These are phyloP conservation scores for Fomitopsis serialis DNA, from an alignment of 768 basidiomycete species.

Conservation along the genomic window DNA sequence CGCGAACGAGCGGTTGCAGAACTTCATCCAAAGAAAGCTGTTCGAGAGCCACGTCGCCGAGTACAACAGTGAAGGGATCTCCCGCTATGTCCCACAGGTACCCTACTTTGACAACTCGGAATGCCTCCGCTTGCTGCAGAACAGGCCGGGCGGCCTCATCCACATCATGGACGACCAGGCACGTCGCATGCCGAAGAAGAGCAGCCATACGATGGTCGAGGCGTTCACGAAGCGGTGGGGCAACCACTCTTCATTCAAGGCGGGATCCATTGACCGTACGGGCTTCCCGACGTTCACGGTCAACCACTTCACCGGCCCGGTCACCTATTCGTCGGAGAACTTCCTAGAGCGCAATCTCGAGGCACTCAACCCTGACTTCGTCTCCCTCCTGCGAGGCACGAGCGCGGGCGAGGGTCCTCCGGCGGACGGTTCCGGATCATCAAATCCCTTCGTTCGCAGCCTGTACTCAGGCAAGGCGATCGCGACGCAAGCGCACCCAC, in stretches of 20 bases:
- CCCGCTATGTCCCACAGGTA: conserved; percentile 58
- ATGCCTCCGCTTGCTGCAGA: conserved; percentile 80
- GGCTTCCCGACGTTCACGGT: conserved; percentile 87
- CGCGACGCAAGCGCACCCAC: conserved; percentile 86
- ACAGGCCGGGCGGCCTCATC: conserved; percentile 84
- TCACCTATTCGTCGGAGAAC: conserved; percentile 86
- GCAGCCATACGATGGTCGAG: conserved; percentile 90
- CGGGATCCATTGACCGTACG: conserved; percentile 66
- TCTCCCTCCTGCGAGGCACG: conserved; percentile 77
- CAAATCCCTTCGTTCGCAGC: conserved; percentile 87
- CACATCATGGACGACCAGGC: conserved; percentile 99
- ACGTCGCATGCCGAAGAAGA: conserved; percentile 80
- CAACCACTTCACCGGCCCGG: conserved; percentile 86
- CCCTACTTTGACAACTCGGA: conserved; percentile 91
- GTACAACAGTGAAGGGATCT: conserved; percentile 78
- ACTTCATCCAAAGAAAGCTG: conserved; percentile 72
- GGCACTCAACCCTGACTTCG: conserved; percentile 88
- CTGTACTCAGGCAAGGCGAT: conserved; percentile 87
- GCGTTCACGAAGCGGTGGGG: conserved; percentile 93
- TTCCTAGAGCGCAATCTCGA: conserved; percentile 90
- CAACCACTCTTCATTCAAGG: conserved; percentile 88
- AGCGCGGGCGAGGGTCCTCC: conserved; percentile 32
- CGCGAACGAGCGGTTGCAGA: conserved; percentile 87
- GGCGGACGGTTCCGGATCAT: conserved; percentile 69
- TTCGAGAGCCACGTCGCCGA: conserved; percentile 82